Base-by-base conservation (phyloP, 2,329 filamentous ascomycete genomes). In the Cytospora piceae region DNA sequence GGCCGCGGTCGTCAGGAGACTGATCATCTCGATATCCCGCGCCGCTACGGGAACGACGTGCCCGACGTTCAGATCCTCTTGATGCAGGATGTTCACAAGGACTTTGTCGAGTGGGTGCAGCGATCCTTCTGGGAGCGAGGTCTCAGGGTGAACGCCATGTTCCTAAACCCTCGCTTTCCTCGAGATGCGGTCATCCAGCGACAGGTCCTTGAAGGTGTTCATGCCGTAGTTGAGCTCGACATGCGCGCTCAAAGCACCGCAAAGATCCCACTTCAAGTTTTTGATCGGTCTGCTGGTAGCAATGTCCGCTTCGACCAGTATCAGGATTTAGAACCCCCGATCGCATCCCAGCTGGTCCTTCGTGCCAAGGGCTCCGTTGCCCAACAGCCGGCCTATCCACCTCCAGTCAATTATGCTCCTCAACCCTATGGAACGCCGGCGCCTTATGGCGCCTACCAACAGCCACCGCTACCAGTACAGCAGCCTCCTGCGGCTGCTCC, bases 1-100 rank as follows among this genome's bases (percentile, higher is more conserved):
- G 76, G 77, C 4, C 73, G 83, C 37, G 77, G 83, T 58, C 77
- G 84, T 27, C 78, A 82, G 64, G 84, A 89, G 62, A 79, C 81
- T 39, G 87, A 90, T 68, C 81, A 86, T 42, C 80, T 93, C 15
- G 89, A 91, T 34, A 85, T 96, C 9, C 92, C 93, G 53, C 86
- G 88, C 64, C 85, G 93, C 65, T 86, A 88, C 65, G 88, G 91
- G 5, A 81, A 85, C 65, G 87, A 95, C 69, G 88, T 97, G 27
- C 94, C 94, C 2, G 93, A 98, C 71, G 90, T 97, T 20, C 93
- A 97, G 75, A 87, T 98, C 34, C 86, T 97, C 32, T 85, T 96
- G 6, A 82, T 94, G 54, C 89, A 94, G 69, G 88, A 93, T 70
- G 84, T 96, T 15, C 87, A 90, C 66, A 83, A 90, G 67, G 89